Base-by-base conservation (phyloP, 2,329 filamentous ascomycete genomes). In the Diaporthe citriasiana region DNA sequence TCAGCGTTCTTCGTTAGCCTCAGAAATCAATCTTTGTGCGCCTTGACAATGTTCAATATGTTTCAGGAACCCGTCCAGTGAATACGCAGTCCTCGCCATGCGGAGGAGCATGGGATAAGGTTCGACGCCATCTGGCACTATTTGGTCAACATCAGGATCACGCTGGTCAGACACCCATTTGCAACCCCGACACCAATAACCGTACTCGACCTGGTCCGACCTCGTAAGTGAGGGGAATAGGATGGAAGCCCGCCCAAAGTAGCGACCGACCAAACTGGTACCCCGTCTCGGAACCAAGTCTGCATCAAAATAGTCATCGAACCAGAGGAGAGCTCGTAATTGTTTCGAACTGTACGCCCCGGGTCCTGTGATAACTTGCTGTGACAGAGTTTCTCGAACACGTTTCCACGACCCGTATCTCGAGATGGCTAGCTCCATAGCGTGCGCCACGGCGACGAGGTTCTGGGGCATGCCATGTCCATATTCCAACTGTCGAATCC, bases 101-200 rank as follows among this genome's bases (percentile, higher is more conserved):
- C 59, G 59, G 3, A 47, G 40, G 10, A 47, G 27, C 19, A n/a
- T 42, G 6, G 40, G 25, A 33, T 33, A 27, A 50, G 42, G 42
- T 9, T 35, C 42, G 3, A 8, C 22, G 8, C 33, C 59, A n/a
- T 17, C 42, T 8, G 19, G 59, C 40, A 35, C 40, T 15, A 47
- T 35, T 3, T 35, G 27, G 10, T 5, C 27, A 35, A n/a, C 27
- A 13, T 65, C 40, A 17, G 6, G 10, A 17, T 15, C 6, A 25
- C 59, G 33, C 9, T 15, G 27, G 15, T 65, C 59, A 2, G n/a
- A 45, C 19, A 19, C 15, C 59, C 59, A 47, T 4, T 30, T 4
- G 12, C 59, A 65, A 42, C 59, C 59, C 5, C 42, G 59, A n/a
- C 59, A 65, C 59, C 59, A 65, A 27, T 33, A 27, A 1, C 59